Conservation (phyloP, 805 yeast species). For the Candida orba region DNA sequence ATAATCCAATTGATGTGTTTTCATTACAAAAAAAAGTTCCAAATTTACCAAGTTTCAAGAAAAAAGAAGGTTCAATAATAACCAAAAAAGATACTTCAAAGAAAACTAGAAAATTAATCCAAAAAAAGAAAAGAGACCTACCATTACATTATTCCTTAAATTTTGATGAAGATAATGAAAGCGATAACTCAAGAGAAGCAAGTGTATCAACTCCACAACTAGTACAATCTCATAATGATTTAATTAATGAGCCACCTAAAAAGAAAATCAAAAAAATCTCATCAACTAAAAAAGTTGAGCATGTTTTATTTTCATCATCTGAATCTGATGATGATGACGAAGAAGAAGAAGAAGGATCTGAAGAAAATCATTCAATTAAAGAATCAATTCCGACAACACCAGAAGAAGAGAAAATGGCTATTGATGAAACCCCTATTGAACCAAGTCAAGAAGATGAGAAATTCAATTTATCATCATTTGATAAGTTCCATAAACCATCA, state of each 20-base stretch:
- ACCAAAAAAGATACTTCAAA: constrained; percentile 2
- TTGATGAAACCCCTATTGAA: constrained; percentile 6
- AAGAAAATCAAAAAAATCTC: constrained; percentile 8
- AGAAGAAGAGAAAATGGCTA: constrained; percentile 24
- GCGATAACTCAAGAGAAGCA: constrained; percentile 6
- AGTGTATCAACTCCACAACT: constrained; percentile 10
- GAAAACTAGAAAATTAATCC: constrained; percentile 6
- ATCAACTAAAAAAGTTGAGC: not conserved
- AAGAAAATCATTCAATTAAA: constrained; percentile 9
- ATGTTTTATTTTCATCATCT: not conserved
- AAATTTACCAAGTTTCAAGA: constrained; percentile 16
- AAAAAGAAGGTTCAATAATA: constrained; percentile 19
- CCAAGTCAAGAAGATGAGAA: constrained; percentile 8
- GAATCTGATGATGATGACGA: constrained; percentile 15
- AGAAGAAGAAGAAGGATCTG: constrained; percentile 10
- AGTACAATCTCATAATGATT: constrained; percentile 4
- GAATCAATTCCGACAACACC: constrained; percentile 24
- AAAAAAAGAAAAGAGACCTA: constrained; percentile 15
- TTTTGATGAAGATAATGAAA: constrained; percentile 13
- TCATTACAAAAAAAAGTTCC: constrained; percentile 10
- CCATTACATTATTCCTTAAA: constrained; percentile 15
- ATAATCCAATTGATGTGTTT: constrained; percentile 16
- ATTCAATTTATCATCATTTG: constrained; percentile 21
- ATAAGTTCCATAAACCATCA: constrained; percentile 42
- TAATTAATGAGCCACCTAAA: constrained; percentile 9